phyloP scores from a whole-genome alignment of 2,329 filamentous ascomycete species.

The Lachnum nothofagi region DNA sequence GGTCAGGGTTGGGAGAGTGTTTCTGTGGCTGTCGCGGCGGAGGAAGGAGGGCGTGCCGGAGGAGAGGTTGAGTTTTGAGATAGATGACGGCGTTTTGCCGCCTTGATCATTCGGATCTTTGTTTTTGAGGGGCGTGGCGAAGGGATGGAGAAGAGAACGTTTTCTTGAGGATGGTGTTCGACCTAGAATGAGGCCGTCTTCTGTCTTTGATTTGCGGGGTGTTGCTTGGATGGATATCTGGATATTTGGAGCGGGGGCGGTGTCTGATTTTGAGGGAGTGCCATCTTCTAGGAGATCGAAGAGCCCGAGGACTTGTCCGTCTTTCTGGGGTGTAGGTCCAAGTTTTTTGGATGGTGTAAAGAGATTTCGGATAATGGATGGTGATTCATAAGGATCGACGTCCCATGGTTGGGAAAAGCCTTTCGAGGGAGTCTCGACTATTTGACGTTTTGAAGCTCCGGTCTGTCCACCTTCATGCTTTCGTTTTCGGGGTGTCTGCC shows the following conservation, averaged over 20 bases:
- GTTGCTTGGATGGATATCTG: constrained; percentile 34
- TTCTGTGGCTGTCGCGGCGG: constrained; percentile 42
- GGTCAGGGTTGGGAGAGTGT: constrained; percentile 46
- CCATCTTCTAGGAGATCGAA: constrained; percentile 61
- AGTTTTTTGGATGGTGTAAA: constrained; percentile 59
- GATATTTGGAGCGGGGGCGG: constrained; percentile 24
- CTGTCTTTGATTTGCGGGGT: constrained; percentile 30
- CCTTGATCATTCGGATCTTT: constrained; percentile 37
- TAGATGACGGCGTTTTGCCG: constrained; percentile 44
- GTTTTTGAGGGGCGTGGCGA: constrained; percentile 59
- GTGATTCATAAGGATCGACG: constrained; percentile 48
- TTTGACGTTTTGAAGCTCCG: constrained; percentile 49
- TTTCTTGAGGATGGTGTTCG: constrained; percentile 51
- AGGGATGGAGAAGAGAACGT: constrained; percentile 55
- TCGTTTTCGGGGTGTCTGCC: constrained; percentile 35
- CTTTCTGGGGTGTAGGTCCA: constrained; percentile 74
- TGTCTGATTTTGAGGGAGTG: constrained; percentile 26
- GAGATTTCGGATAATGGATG: constrained; percentile 51
- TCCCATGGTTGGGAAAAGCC: constrained; percentile 32
- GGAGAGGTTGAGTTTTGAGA: constrained; percentile 54
- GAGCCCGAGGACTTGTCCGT: constrained; percentile 70
- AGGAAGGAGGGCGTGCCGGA: constrained; percentile 75
- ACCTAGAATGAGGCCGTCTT: constrained; percentile 17
- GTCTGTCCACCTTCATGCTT: constrained; percentile 33
- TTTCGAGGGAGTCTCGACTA: constrained; percentile 39